Base-by-base conservation (phyloP, 139 green algal genomes). In the Medakamo hakoo region DNA sequence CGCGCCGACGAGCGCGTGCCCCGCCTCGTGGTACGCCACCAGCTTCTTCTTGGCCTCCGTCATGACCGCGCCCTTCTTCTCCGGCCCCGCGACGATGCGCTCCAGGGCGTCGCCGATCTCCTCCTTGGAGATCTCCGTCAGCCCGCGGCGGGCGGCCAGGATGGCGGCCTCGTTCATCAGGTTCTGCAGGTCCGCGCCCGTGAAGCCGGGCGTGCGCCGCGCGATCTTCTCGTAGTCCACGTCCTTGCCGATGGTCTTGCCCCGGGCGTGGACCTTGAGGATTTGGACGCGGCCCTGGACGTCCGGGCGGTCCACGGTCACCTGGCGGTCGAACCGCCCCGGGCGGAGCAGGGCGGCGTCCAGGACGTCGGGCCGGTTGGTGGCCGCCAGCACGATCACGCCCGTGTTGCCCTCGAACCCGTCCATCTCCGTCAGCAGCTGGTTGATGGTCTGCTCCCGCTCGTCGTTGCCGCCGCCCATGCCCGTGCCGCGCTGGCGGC, bases 151-250 rank as follows among this genome's bases (percentile, higher is more conserved):
- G 0, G 93, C 93, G 25, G 93, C 93, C 67, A 98, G 70, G 73
- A 99, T 98, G 62, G 93, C 93, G 1, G 93, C 88, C 86, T 99
- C 93, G 74, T 99, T 99, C 89, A 98, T 97, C 49, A 99, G 82
- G 83, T 98, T 98, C 82, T 96, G 86, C 70, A 99, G 80, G 70
- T 98, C 93, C 27, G 93, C 93, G 58, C 93, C 72, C 31, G 72
- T 78, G 72, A 76, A 78, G 24, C 93, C 93, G 55, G 93, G 93
- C 1, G 93, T 99, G 63, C 93, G 83, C 68, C 87, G 81, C 0
- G 93, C 86, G 59, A 99, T 89, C 76, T 92, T 95, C 48, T 98
- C 90, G 66, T 98, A 84, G 80, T 94, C 87, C 21, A 99, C 88
- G 49, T 97, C 93, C 75, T 96, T 95, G 68, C 74, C 79, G 49